A percentile compares a stretch with the other conserved stretches of the same genome.
phyloP scores from a whole-genome alignment of 2,329 filamentous ascomycete genomes.

The Berkeleyomyces rouxiae region DNA sequence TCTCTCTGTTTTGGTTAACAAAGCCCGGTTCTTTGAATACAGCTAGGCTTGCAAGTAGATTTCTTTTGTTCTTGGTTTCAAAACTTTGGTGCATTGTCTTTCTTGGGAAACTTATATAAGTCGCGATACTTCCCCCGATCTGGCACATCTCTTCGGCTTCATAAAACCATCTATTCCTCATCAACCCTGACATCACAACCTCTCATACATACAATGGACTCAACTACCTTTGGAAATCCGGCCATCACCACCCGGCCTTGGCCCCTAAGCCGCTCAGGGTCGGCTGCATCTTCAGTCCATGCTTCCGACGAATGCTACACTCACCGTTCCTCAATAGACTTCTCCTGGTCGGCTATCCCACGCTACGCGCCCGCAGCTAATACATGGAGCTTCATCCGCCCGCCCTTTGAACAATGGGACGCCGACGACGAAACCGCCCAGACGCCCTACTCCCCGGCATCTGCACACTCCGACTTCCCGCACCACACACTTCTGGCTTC shows the following conservation, averaged over 20 bases:
- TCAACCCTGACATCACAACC: background rate
- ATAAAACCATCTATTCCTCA: background rate
- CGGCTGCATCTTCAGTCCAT: background rate
- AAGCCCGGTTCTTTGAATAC: background rate
- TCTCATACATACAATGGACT: background rate
- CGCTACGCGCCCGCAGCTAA: background rate
- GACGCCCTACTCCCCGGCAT: background rate
- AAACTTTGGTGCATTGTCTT: background rate
- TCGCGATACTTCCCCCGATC: background rate
- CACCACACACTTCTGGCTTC: background rate
- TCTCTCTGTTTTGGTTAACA: background rate
- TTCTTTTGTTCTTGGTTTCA: background rate
- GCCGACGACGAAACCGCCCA: background rate
- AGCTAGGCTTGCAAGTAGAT: too few species aligned
- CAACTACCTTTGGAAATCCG: background rate
- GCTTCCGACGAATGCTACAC: background rate
- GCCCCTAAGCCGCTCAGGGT: background rate
- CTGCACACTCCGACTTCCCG: background rate
- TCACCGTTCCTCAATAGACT: background rate
- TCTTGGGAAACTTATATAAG: background rate
- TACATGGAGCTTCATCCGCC: background rate
- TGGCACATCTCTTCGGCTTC: background rate
- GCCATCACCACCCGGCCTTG: background rate
- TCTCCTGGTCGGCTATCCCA: background rate
- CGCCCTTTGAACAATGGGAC: slow-evolving; percentile 4